Evolutionary conservation across 305 asterid genomes (phyloP).

Genomic region (Solanum chacoense): DNA sequence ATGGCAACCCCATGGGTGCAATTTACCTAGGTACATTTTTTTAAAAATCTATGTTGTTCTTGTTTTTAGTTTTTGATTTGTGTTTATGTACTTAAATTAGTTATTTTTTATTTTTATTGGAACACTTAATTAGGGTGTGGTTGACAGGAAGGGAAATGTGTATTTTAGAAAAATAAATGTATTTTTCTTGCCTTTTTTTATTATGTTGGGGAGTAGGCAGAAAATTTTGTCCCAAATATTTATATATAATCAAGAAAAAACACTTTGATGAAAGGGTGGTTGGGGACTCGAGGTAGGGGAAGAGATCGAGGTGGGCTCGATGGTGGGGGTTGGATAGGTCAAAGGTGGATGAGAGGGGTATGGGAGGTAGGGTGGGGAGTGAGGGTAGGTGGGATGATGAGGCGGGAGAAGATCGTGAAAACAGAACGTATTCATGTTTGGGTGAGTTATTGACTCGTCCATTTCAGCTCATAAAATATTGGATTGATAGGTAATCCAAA

Average conservation of each 20-base stretch:
- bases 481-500: background rate
- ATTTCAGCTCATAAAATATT: background rate
- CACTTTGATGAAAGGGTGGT: background rate
- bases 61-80: background rate
- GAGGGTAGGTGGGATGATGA: background rate
- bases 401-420: background rate
- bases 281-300: background rate
- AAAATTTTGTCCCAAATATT: background rate
- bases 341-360: background rate
- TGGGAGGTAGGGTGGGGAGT: background rate
- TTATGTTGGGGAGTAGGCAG: background rate
- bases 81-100: background rate
- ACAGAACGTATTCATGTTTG: background rate
- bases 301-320: background rate
- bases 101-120: background rate
- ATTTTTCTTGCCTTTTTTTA: background rate
- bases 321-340: background rate
- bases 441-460: background rate
- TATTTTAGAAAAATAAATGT: background rate
- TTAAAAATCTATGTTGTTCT: background rate
- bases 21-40: constrained; percentile 30
- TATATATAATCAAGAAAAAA: background rate
- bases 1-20: constrained; percentile 49
- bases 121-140: background rate
- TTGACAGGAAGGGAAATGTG: background rate